These are phyloP conservation scores for Silene noctiflora DNA, from an alignment of 179 eudicot genomes.

Conservation along the genomic window DNA sequence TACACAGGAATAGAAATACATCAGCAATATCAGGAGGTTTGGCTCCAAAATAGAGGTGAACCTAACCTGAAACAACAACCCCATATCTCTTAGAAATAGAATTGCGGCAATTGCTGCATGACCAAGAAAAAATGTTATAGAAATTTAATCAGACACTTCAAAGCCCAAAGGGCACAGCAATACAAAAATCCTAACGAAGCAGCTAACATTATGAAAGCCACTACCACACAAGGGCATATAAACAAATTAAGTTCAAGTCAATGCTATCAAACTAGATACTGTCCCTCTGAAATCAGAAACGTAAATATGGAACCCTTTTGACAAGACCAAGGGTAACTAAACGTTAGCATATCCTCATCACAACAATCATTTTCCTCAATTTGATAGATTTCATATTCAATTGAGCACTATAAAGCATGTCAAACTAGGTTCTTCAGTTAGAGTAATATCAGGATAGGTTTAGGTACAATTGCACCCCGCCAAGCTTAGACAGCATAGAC, in stretches of 20 bases:
- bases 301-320: not conserved
- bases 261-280: not conserved
- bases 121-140: constrained; percentile 3
- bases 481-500: not conserved
- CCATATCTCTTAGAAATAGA: constrained; percentile 54
- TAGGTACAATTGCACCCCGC: not conserved
- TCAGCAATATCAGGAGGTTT: not conserved
- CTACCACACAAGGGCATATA: not conserved
- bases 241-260: not conserved
- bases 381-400: not conserved
- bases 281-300: not conserved
- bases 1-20: not conserved
- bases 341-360: not conserved
- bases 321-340: not conserved
- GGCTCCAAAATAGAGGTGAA: not conserved
- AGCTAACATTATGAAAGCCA: not conserved
- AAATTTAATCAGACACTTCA: not conserved
- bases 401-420: not conserved
- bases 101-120: constrained; percentile 78
- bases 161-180: not conserved
- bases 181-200: not conserved
- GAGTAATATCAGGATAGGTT: not conserved
- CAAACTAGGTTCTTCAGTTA: not conserved
- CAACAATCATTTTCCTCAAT: not conserved
- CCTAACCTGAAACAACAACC: constrained; percentile 51